Conservation (phyloP, 1,284 basidiomycete species). For the Fereydounia khargensis region DNA sequence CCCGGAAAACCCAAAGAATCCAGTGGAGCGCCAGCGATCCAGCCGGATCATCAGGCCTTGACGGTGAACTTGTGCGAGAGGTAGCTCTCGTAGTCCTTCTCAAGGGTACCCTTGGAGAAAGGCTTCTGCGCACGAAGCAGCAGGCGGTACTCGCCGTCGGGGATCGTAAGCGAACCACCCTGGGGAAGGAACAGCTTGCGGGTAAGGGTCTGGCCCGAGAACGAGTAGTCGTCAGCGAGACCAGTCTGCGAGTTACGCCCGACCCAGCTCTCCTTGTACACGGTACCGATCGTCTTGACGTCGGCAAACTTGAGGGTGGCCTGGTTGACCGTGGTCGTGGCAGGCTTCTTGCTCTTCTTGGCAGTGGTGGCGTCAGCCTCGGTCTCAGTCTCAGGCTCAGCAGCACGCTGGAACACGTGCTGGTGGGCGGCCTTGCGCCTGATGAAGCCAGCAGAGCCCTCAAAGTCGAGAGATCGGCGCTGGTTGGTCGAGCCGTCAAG, state of each 20-base stretch:
- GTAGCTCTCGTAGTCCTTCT: conserved; percentile 67
- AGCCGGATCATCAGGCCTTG: no score
- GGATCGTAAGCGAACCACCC: conserved; percentile 58
- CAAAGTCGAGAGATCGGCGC: neutral
- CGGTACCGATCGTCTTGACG: conserved; percentile 23
- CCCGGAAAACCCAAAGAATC: no score
- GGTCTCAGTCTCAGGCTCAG: neutral
- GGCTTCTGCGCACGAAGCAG: conserved; percentile 66
- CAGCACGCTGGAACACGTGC: neutral
- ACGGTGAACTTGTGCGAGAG: conserved; percentile 35
- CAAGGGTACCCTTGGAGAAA: conserved; percentile 63
- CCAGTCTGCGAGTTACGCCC: conserved; percentile 28
- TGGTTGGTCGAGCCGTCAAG: neutral
- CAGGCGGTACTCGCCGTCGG: conserved; percentile 66
- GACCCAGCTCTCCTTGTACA: conserved; percentile 16
- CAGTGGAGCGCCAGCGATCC: no score
- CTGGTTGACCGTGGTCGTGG: no score
- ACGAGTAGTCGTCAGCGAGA: conserved; percentile 19
- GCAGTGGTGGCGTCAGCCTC: neutral
- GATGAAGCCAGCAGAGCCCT: neutral
- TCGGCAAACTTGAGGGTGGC: conserved; percentile 11
- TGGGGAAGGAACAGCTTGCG: conserved; percentile 15
- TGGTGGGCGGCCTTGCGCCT: neutral
- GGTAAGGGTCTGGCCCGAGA: conserved; percentile 14
- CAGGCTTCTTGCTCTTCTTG: neutral